Conservation (phyloP, 257 asterid genomes). For the Leptodermis oblonga region DNA sequence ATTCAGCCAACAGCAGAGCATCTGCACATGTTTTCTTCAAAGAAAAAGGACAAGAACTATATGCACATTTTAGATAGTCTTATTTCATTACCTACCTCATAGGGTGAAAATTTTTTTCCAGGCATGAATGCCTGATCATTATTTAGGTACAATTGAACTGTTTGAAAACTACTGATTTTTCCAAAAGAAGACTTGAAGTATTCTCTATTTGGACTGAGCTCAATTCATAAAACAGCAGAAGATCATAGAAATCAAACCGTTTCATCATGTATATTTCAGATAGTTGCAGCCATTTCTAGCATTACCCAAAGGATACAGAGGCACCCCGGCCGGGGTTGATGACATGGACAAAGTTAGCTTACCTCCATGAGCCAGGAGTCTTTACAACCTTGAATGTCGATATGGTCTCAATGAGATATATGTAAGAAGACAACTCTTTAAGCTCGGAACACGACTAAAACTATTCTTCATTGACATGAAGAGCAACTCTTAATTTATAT, state of each 20-base stretch:
- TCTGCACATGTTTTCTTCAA: background rate
- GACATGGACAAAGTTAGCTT: conserved; percentile 96
- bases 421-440: conserved; percentile 43
- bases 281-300: conserved; percentile 71
- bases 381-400: conserved; percentile 67
- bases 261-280: conserved; percentile 40
- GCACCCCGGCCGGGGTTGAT: conserved; percentile 96
- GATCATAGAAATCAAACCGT: conserved; percentile 13
- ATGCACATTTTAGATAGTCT: background rate
- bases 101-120: background rate
- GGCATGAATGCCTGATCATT: background rate
- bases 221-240: background rate
- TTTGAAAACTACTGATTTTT: background rate
- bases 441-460: too few species aligned
- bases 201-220: conserved; percentile 15
- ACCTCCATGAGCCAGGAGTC: conserved; percentile 95
- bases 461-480: conserved; percentile 12
- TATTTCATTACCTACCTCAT: background rate
- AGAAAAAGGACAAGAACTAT: background rate
- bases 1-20: too few species aligned
- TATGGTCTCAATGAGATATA: conserved; percentile 83
- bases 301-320: conserved; percentile 90
- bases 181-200: background rate
- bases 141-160: background rate
- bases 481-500: conserved; percentile 16